phyloP scores from a whole-genome alignment of 2,329 filamentous ascomycete species.

The Diplodia seriata region DNA sequence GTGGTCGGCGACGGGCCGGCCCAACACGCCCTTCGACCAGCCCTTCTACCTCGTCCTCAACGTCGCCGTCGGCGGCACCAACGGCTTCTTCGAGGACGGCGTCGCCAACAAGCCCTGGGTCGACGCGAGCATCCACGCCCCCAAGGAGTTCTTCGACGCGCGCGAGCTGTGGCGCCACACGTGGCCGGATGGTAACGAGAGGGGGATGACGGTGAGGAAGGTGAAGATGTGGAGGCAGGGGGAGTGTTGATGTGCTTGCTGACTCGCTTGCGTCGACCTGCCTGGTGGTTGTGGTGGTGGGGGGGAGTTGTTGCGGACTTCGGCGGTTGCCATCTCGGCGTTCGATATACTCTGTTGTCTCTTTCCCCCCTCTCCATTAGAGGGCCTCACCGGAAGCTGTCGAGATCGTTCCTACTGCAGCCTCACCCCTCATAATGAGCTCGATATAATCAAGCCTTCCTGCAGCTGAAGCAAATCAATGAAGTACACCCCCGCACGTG shows the following conservation, averaged over 20 bases:
- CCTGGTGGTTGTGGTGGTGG: neutral
- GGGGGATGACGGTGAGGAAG: conserved; percentile 36
- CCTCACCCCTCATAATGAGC: neutral
- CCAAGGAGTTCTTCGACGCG: conserved; percentile 29
- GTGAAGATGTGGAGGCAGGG: conserved; percentile 36
- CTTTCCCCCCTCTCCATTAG: too few relatives aligned
- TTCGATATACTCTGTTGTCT: too few relatives aligned
- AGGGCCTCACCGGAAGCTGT: neutral
- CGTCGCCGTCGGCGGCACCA: conserved; percentile 38
- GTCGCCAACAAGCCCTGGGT: conserved; percentile 28
- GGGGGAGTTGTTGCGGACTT: too few relatives aligned
- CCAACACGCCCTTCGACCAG: conserved; percentile 51
- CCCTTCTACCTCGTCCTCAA: conserved; percentile 48
- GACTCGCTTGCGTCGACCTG: neutral
- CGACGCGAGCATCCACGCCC: conserved; percentile 25
- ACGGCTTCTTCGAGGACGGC: conserved; percentile 32
- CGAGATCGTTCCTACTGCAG: neutral
- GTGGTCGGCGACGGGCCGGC: conserved; percentile 45
- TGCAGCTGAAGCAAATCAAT: neutral
- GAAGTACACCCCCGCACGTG: neutral
- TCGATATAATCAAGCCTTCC: neutral
- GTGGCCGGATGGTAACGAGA: conserved; percentile 34
- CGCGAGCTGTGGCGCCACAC: conserved; percentile 27
- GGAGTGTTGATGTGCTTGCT: neutral
- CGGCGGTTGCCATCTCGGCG: too few relatives aligned